Base-by-base conservation (phyloP, 805 yeast species). In the Teunomyces lycoperdinae region DNA sequence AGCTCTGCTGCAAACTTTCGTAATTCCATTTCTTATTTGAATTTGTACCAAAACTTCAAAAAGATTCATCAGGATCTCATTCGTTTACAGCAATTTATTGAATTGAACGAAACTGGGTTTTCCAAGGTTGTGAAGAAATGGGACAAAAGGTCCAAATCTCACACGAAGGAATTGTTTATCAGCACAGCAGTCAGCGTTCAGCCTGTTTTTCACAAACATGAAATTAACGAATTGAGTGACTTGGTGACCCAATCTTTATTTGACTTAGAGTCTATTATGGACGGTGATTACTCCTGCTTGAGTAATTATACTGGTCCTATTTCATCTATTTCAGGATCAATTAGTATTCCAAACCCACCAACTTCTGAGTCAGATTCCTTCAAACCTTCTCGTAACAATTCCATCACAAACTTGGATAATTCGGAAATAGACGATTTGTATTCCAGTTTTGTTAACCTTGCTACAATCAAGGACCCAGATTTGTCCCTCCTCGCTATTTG, bases 141-240 rank as follows among this genome's bases (percentile, higher is more conserved):
- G 99, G 99, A 94, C 68, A 94, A 94, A 67, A 76, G 97, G 52
- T 89, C 97, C 17, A 90, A 92, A 60, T 88, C 96, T 2, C 96
- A 89, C 56, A 90, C 97, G 5, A 90, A 91, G 61, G 99, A 94
- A 63, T 75, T 94, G 44, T 94, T 91, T 63, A 76, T 94, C 43
- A 83, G 89, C 28, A 86, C 97, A 0, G 97, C 97, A 0, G 96
- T 94, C 10, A 89, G 89, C 51, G 96, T 94, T 5, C 99, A 94
- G 66, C 98, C 99, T 0, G 95, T 92, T 9, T 94, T 94, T 70
- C 96, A 94, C 60, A 81, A 95, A 52, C 85, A 87, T 53, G 92
- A 88, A 58, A 86, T 92, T 44, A 85, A 94, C 40, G 84, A 83
- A 54, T 74, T 94, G 57, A 86, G 90, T 61, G 99, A 94, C 63